These are phyloP conservation scores for Pseudogymnoascus sp. DNA, from an alignment of 2,329 filamentous ascomycete species.

Conservation along the genomic window DNA sequence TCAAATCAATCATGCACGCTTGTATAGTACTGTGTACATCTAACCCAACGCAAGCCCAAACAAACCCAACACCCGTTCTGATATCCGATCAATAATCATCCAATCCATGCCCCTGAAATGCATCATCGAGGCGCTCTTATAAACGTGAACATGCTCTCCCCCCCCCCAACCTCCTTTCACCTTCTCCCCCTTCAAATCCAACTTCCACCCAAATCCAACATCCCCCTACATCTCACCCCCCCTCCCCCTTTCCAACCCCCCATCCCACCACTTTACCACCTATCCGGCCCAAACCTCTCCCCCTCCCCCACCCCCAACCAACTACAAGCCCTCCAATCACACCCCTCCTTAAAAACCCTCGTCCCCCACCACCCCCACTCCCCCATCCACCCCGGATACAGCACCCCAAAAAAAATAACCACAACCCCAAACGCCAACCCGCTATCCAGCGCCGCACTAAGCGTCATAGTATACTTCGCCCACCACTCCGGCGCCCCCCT, in stretches of 20 bases:
- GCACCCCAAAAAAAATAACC: conserved; percentile 75
- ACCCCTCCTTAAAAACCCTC: conserved; percentile 74
- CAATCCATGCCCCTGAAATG: not conserved
- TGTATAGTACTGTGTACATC: not conserved
- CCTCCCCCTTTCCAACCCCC: too few relatives aligned
- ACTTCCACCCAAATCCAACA: not conserved
- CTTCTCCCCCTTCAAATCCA: not conserved
- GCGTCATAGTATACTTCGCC: conserved; percentile 86
- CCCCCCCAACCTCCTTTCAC: not conserved
- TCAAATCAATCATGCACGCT: not conserved
- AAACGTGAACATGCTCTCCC: not conserved
- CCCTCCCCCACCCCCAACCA: conserved; percentile 58
- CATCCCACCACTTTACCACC: conserved; percentile 36
- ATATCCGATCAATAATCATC: too few relatives aligned
- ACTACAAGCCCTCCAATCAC: conserved; percentile 75
- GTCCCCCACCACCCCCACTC: conserved; percentile 83
- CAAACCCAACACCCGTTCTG: too few relatives aligned
- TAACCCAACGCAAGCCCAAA: too few relatives aligned
- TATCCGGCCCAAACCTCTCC: conserved; percentile 56
- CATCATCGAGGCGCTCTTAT: not conserved
- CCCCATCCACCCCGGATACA: conserved; percentile 70
- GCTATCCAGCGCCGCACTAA: conserved; percentile 75
- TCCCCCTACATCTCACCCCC: not conserved
- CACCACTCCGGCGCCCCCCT: conserved; percentile 68
- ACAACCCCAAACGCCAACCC: conserved; percentile 76